phyloP scores from a whole-genome alignment of 306 rosid species.

The Medicago arabica region DNA sequence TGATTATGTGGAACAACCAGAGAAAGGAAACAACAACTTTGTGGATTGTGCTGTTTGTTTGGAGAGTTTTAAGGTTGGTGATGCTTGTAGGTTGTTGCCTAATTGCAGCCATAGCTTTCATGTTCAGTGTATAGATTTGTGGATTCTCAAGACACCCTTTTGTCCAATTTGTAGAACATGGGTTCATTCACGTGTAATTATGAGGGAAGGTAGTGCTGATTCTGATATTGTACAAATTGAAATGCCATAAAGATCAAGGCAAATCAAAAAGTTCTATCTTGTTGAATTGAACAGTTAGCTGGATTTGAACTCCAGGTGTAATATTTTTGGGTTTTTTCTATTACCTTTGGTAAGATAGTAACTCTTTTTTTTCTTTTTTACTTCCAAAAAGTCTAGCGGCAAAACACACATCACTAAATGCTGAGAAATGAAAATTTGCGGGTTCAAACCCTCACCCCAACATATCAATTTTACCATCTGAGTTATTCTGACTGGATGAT shows the following conservation, averaged over 20 bases:
- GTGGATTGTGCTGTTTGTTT: constrained; percentile 73
- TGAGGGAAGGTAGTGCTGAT: constrained; percentile 2
- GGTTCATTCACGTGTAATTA: constrained; percentile 24
- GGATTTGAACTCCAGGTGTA: background rate
- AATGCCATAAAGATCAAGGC: constrained; percentile 30
- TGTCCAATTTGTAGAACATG: constrained; percentile 69
- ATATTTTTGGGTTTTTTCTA: background rate
- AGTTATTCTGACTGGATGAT: too few relatives aligned
- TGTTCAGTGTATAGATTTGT: constrained; percentile 62
- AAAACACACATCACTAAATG: too few relatives aligned
- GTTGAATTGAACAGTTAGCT: background rate
- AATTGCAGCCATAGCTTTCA: constrained; percentile 65
- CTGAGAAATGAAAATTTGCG: too few relatives aligned
- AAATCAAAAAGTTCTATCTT: background rate
- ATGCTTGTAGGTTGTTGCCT: constrained; percentile 65
- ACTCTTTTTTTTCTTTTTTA: background rate
- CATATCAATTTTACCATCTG: too few relatives aligned
- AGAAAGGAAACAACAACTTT: constrained; percentile 40
- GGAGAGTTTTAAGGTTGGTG: constrained; percentile 65
- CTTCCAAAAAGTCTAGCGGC: too few relatives aligned
- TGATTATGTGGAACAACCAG: constrained; percentile 47
- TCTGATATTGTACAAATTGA: constrained; percentile 34
- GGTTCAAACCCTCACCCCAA: background rate
- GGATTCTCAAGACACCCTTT: constrained; percentile 62
- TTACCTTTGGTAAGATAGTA: background rate